Conservation (phyloP, 202 grass and related monocot genomes). For the Setaria italica region DNA sequence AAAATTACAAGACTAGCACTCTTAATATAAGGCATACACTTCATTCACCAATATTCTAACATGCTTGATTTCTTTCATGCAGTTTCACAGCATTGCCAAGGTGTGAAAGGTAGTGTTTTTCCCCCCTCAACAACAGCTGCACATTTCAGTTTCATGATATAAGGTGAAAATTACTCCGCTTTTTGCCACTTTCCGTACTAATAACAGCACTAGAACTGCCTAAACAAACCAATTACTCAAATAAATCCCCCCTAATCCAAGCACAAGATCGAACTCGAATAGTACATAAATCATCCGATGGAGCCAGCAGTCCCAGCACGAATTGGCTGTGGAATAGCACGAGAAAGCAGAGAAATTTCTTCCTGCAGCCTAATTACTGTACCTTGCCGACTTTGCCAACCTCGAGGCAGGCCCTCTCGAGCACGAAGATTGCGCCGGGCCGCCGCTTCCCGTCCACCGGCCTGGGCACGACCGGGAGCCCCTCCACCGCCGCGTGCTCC, state of each 20-base stretch:
- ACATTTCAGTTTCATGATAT: not conserved
- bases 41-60: not conserved
- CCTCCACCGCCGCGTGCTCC: conserved; percentile 36
- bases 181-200: not conserved
- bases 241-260: not conserved
- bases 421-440: conserved; percentile 83
- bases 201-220: not conserved
- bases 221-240: not conserved
- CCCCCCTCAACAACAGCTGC: not conserved
- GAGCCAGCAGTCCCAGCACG: not conserved
- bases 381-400: conserved; percentile 99
- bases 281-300: not conserved
- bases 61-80: not conserved
- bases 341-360: conserved; percentile 8
- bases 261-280: not conserved
- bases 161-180: not conserved
- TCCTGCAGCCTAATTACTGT: conserved; percentile 4
- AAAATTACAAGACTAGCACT: not conserved
- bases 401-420: conserved; percentile 90
- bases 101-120: not conserved
- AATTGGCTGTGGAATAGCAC: not conserved
- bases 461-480: conserved; percentile 60
- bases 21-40: not conserved
- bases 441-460: conserved; percentile 58
- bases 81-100: not conserved